Base-by-base conservation (phyloP, 768 basidiomycete genomes). In the Strobilomyces confusus region DNA sequence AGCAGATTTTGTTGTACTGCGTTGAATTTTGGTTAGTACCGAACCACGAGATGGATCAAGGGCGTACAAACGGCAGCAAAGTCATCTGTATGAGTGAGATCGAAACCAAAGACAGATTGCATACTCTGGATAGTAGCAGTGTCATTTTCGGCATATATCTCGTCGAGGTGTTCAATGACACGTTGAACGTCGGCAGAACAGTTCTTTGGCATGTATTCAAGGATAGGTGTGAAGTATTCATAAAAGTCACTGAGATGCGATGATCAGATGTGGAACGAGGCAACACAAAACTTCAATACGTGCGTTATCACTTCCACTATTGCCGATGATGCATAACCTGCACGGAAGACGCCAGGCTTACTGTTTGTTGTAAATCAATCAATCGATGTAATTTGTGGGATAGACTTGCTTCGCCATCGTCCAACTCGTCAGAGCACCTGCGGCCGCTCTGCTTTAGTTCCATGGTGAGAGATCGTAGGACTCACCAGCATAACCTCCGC, bases 161-260 rank as follows among this genome's bases (percentile, higher is more conserved):
- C 29, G 9, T 29, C 29, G 29, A 29, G 29, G 9, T 29, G 9
- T 6, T 6, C 29, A 49, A 89, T 77, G 15, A 84, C 85, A 4
- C 77, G 77, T 64, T 85, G 71, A 32, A 89, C 77, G 61, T 90
- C 88, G 0, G 84, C 78, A 9, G 86, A 87, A 68, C 88, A 90
- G 66, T 90, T 90, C 56, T 61, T 56, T 1, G 86, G 83, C 85
- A 87, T 88, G 60, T 80, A 70, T 58, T 79, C 73, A 17, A 80
- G 80, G 58, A 86, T 80, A 12, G 86, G 86, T 54, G 86, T 86
- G 66, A 86, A 89, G 62, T 88, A 90, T 56, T 72, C 73, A 17
- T 60, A 60, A 41, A 51, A 62, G 19, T 68, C 55, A 13, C 64
- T 65, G 23, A 14, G 44, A 9, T 52, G 14, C 13, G 5, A 13